Evolutionary conservation across 208 protist genomes (phyloP), one percentile per base, ranked within the genome.

Genomic region (Trypanosoma avium): DNA sequence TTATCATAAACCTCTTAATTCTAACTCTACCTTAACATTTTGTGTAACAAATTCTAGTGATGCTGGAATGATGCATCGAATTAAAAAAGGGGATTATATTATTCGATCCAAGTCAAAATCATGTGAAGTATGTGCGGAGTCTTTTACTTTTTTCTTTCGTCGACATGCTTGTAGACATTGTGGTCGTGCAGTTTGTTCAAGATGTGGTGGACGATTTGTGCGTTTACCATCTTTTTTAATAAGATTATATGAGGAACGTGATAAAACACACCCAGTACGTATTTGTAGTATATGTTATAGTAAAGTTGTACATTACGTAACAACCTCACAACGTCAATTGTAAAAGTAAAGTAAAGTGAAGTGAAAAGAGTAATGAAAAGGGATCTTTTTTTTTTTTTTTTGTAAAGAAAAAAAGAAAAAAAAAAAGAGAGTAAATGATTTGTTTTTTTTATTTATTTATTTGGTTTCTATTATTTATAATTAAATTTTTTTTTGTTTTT

Each of bases 121-220:
- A 42, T 70, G 64, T 47, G 38, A 70, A 17, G 24, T 70, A 3
- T 70, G 64, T 55, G 50, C 26, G 27, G 26, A 22, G 43, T n/a
- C 22, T 8, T 70, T 70, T 50, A 70, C 54, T 22, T 55, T 70
- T 24, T 70, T 70, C 29, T 58, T 57, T 60, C 40, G 64, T 22
- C 64, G 64, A 19, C 64, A 70, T 42, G 47, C 64, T 5, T 70
- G 64, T 40, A 53, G 64, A 8, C 40, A 49, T 22, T 70, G 64
- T 29, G 4, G 64, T 27, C 55, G 46, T 6, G 33, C 67, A 6
- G 67, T 58, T n/a, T 72, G 67, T 40, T 6, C 43, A 13, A 5
- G 27, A 0, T 67, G 67, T 57, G 67, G 57, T 30, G 67, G 47
- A 30, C 33, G 48, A 8, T 72, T 66, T 52, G 5, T 73, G 50